Evolutionary conservation across 805 yeast genomes (phyloP).

Genomic region (Suhomyces tanzawaensis): DNA sequence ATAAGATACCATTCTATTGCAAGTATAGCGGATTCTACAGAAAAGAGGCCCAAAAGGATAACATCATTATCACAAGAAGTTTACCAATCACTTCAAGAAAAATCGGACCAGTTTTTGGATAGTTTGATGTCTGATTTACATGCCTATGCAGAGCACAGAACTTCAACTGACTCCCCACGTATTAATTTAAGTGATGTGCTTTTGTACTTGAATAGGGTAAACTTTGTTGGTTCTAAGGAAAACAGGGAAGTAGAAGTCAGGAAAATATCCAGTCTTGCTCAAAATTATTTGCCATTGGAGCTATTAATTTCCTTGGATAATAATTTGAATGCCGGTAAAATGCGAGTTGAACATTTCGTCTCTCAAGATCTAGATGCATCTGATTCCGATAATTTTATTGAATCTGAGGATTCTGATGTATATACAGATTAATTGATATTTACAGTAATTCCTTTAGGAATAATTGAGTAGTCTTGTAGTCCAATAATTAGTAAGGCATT

Average conservation of each 20-base stretch:
- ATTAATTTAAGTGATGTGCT: slow-evolving; percentile 36
- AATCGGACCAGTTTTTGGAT: slow-evolving; percentile 30
- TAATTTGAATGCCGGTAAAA: slow-evolving; percentile 15
- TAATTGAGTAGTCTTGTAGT: too few relatives aligned
- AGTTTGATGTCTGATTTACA: slow-evolving; percentile 31
- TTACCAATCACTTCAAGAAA: slow-evolving; percentile 21
- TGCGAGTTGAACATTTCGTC: background rate
- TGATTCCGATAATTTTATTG: background rate
- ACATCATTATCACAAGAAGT: slow-evolving; percentile 12
- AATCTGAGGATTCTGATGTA: background rate
- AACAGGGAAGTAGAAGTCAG: slow-evolving; percentile 16
- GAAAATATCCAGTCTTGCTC: slow-evolving; percentile 32
- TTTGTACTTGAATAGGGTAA: slow-evolving; percentile 32
- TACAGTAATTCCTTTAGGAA: too few relatives aligned
- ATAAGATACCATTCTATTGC: slow-evolving; percentile 4
- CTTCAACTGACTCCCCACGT: slow-evolving; percentile 18
- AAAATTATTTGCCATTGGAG: slow-evolving; percentile 36
- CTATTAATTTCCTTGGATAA: slow-evolving; percentile 31
- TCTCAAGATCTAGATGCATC: background rate
- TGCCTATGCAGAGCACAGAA: slow-evolving; percentile 34
- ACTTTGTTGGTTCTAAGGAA: slow-evolving; percentile 14
- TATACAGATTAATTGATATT: background rate
- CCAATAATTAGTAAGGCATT: too few relatives aligned
- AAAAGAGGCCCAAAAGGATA: slow-evolving; percentile 3
- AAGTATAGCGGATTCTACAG: background rate